Percentiles rank a stretch among this genome's conserved stretches.
These are phyloP conservation scores for Colletotrichum tabaci DNA, from an alignment of 2,329 filamentous ascomycete genomes.

Conservation along the genomic window DNA sequence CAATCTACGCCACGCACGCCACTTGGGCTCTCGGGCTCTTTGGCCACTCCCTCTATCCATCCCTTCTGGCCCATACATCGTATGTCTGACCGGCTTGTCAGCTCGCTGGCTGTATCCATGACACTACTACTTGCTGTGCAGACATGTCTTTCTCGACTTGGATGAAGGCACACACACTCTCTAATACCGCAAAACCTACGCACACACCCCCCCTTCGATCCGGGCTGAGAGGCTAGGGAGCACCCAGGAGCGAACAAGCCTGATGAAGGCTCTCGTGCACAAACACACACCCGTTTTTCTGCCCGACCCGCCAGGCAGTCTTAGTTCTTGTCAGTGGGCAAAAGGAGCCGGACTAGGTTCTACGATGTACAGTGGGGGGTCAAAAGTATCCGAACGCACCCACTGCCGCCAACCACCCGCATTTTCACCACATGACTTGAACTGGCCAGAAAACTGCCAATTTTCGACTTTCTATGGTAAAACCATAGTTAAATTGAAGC, in stretches of 20 bases:
- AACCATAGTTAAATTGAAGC: too few species aligned
- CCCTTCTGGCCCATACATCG: too few species aligned
- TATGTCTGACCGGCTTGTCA: too few species aligned
- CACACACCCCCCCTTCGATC: slow-evolving; percentile 27
- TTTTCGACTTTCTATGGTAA: too few species aligned
- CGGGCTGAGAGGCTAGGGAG: slow-evolving; percentile 11
- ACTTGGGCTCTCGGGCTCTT: background rate
- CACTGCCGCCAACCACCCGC: too few species aligned
- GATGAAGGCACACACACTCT: slow-evolving; percentile 14
- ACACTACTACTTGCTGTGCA: background rate
- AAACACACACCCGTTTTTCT: slow-evolving; percentile 1
- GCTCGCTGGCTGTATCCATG: background rate
- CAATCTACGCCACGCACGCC: slow-evolving; percentile 4
- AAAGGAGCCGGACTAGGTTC: slow-evolving; percentile 1
- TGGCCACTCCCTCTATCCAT: background rate
- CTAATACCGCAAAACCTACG: slow-evolving; percentile 24
- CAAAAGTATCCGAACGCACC: too few species aligned
- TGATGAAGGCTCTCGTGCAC: background rate
- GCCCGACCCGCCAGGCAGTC: slow-evolving; percentile 18
- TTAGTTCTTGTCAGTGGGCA: background rate
- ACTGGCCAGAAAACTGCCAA: too few species aligned
- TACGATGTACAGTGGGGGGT: too few species aligned
- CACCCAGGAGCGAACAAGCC: slow-evolving; percentile 6
- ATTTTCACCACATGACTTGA: too few species aligned
- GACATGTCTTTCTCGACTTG: background rate